phyloP scores from a whole-genome alignment of 768 basidiomycete genomes.

The Leccinellum rugosiceps region DNA sequence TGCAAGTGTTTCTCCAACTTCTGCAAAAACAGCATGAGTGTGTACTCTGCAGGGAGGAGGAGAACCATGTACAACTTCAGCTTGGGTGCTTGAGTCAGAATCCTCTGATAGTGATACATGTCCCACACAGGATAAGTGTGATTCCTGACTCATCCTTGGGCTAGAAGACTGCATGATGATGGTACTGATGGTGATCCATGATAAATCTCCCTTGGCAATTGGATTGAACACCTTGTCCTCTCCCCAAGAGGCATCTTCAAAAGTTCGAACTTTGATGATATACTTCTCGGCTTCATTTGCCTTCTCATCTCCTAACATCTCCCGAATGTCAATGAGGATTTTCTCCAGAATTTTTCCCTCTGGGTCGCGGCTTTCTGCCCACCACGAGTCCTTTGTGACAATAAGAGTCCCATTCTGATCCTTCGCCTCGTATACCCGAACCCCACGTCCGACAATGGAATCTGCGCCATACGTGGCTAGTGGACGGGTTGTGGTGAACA shows the following conservation, averaged over 20 bases:
- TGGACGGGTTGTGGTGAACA: not conserved
- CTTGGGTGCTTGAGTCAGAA: too few species aligned
- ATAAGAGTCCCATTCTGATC: not conserved
- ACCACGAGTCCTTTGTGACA: slow-evolving; percentile 9
- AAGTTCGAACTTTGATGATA: not conserved
- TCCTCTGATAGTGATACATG: too few species aligned
- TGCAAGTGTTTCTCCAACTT: not conserved
- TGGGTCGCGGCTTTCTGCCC: not conserved
- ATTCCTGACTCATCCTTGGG: too few species aligned
- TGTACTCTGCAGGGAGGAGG: not conserved
- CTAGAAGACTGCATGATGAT: too few species aligned
- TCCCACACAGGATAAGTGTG: too few species aligned
- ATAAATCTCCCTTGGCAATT: too few species aligned
- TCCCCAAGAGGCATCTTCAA: not conserved
- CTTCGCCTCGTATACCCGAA: slow-evolving; percentile 1
- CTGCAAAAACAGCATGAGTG: not conserved
- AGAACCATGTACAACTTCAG: too few species aligned
- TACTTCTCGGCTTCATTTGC: not conserved
- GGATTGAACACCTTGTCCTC: too few species aligned
- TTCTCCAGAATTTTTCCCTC: not conserved
- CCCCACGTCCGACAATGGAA: not conserved
- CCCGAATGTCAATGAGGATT: not conserved
- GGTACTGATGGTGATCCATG: too few species aligned
- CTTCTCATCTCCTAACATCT: not conserved
- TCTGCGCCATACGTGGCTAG: slow-evolving; percentile 5